These are phyloP conservation scores for Leishmania braziliensis DNA, from an alignment of 208 protist genomes.

Conservation along the genomic window DNA sequence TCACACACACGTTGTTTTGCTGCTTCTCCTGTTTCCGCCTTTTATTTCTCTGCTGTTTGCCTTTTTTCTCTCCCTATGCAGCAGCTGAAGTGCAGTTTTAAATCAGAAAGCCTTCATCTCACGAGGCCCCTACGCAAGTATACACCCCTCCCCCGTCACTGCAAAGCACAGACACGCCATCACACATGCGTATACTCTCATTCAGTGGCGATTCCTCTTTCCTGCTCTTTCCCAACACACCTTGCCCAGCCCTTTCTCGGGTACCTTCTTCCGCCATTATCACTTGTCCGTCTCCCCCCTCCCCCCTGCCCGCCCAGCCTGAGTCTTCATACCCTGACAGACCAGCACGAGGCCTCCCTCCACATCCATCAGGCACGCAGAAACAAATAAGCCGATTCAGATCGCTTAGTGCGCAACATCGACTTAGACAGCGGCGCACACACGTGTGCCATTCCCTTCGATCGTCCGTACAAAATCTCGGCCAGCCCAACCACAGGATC, in stretches of 20 bases:
- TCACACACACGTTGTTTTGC: not conserved
- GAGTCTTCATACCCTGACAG: not conserved
- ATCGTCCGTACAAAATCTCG: not conserved
- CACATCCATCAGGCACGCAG: not conserved
- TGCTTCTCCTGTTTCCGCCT: not conserved
- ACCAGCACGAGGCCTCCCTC: not conserved
- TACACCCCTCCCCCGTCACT: not conserved
- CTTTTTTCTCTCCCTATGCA: not conserved
- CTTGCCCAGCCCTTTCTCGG: not conserved
- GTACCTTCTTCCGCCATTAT: not conserved
- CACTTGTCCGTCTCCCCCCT: not conserved
- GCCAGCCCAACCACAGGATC: not conserved
- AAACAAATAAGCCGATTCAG: not conserved
- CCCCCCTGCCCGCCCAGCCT: not conserved
- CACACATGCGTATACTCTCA: not conserved
- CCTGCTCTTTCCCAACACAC: not conserved
- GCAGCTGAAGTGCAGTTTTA: not conserved
- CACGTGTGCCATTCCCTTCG: not conserved
- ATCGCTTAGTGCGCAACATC: not conserved
- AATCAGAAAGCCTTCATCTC: not conserved
- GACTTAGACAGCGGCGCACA: not conserved
- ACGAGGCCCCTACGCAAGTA: not conserved
- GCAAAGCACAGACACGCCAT: not conserved
- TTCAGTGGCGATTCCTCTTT: not conserved
- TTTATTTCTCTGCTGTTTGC: not conserved